Evolutionary conservation across 805 yeast genomes (phyloP).

Genomic region (Candida morakotiae): DNA sequence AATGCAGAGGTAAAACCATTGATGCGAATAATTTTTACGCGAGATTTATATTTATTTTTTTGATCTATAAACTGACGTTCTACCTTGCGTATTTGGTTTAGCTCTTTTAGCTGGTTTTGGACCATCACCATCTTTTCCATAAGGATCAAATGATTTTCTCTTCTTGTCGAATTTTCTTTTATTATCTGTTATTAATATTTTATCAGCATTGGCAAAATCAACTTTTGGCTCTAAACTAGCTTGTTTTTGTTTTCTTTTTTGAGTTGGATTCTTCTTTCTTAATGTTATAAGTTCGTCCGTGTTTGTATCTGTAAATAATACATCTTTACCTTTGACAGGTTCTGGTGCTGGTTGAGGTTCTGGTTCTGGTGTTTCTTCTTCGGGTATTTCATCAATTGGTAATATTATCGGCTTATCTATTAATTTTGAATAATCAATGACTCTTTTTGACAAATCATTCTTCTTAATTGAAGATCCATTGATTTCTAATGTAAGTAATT

Average conservation of each 20-base stretch:
- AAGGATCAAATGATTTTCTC: slow-evolving; percentile 55
- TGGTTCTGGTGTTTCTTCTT: slow-evolving; percentile 9
- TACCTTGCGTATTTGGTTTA: slow-evolving; percentile 33
- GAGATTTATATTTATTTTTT: slow-evolving; percentile 3
- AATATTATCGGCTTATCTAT: slow-evolving; percentile 7
- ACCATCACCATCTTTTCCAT: slow-evolving; percentile 44
- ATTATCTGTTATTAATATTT: slow-evolving; percentile 25
- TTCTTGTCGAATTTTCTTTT: slow-evolving; percentile 14
- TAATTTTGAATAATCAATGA: slow-evolving; percentile 11
- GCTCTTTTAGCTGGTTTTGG: slow-evolving; percentile 51
- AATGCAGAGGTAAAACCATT: slow-evolving; percentile 62
- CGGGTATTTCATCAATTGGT: slow-evolving; percentile 9
- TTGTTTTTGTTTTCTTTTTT: slow-evolving; percentile 6
- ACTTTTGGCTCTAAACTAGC: slow-evolving; percentile 18
- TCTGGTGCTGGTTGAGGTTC: slow-evolving; percentile 6
- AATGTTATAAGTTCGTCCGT: slow-evolving; percentile 40
- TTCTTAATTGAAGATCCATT: slow-evolving; percentile 7
- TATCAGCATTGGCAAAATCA: slow-evolving; percentile 44
- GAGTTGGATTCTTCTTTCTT: slow-evolving; percentile 15
- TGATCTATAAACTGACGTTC: slow-evolving; percentile 28
- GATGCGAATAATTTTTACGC: neutral
- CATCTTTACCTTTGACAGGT: slow-evolving; percentile 7
- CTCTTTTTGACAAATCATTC: slow-evolving; percentile 16
- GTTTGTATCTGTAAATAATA: slow-evolving; percentile 12
- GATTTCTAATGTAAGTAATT: slow-evolving; percentile 1